Evolutionary conservation across 495 filamentous ascomycete genomes (phyloP), one percentile per base, ranked within the genome.

Genomic region (Tricharina praecox): DNA sequence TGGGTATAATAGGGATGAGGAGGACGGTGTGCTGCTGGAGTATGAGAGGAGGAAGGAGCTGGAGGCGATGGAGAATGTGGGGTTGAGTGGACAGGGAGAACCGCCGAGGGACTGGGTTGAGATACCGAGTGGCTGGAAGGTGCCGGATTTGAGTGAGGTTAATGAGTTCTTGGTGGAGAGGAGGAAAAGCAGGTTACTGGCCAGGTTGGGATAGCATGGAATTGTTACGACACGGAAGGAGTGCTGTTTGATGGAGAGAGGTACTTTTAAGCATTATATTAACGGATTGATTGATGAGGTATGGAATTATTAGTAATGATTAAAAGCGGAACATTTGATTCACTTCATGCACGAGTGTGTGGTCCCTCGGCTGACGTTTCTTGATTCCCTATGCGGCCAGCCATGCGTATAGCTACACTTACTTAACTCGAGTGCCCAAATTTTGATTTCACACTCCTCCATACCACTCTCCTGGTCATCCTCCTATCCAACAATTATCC

Each of bases 1-100:
- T 59, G 90, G 90, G 25, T 97, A 93, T 63, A 84, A 85, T 54
- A 72, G 88, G 20, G 85, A 87, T 58, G 90, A 96, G 64, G 90
- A 95, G 64, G 90, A 95, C 64, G 85, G 82, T 0, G 74, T 72
- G 38, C 59, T 96, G 58, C 58, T 96, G 48, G 76, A 67, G 39
- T 96, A 93, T 61, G 90, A 97, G 66, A 69, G 66, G 38, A 64
- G 72, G 59, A 88, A 83, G 69, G 90, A 96, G 68, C 72, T 77
- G 55, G 79, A 92, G 64, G 82, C 85, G 1, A 67, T 72, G 43
- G 78, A 85, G 58, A 68, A 69, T 58, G 65, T 56, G 61, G 34
- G 33, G 15, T n/a, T n/a, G 67, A 68, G 23, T 61, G 67, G 18
- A 62, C 69, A 50, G 47, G 67, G 58, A 60, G 71, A 66, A 53